A percentile compares a stretch with the other conserved stretches of the same genome.
Evolutionary conservation across 2,329 filamentous ascomycete species (phyloP).

Genomic region (Exophiala spinifera): DNA sequence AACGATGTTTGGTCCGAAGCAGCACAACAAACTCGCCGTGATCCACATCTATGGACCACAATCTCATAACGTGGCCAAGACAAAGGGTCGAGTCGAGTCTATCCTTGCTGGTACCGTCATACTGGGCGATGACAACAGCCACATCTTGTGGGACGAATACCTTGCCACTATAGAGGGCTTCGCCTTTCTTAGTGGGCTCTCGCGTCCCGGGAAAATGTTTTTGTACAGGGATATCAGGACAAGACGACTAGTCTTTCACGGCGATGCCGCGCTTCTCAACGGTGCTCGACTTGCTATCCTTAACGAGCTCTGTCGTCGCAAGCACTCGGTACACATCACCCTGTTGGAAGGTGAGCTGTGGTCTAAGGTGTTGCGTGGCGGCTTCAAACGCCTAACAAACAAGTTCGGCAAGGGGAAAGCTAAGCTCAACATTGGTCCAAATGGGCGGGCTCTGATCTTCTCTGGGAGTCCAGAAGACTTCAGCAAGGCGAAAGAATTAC

Average conservation of each 20-base stretch:
- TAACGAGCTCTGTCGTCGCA: background rate
- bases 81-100: constrained; percentile 2
- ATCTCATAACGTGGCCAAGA: constrained; percentile 3
- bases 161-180: constrained; percentile 6
- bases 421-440: background rate
- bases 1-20: background rate
- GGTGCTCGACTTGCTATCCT: constrained; percentile 2
- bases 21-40: background rate
- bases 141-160: constrained; percentile 14
- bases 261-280: background rate
- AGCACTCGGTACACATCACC: background rate
- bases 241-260: constrained; percentile 7
- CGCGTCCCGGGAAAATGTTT: constrained; percentile 3
- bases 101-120: constrained; percentile 9
- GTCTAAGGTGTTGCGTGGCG: background rate
- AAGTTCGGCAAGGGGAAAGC: constrained; percentile 6
- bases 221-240: constrained; percentile 8
- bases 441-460: background rate
- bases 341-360: constrained; percentile 5
- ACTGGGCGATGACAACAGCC: constrained; percentile 1
- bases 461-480: background rate
- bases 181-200: background rate
- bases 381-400: constrained; percentile 2
- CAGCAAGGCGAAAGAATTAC: background rate
- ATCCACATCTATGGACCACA: constrained; percentile 1